Percentiles rank a stretch among this genome's conserved stretches.
Conservation (phyloP, 2,329 filamentous ascomycete species). For the Esteya vermicola region DNA sequence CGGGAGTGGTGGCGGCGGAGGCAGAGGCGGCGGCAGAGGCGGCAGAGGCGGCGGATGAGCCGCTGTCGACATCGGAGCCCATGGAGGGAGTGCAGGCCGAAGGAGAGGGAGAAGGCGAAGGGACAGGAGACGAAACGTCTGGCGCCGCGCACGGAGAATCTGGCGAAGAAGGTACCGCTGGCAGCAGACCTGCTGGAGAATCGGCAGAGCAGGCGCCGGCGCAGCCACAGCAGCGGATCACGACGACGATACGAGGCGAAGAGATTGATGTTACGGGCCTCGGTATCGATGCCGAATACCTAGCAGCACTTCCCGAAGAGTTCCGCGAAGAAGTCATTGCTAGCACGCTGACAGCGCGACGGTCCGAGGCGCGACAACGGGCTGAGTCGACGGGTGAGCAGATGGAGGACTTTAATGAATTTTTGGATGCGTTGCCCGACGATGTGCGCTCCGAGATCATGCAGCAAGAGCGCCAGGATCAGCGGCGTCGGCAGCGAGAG, state of each 20-base stretch:
- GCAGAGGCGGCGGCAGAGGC: constrained; percentile 38
- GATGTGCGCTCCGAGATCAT: constrained; percentile 85
- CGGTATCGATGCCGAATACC: constrained; percentile 86
- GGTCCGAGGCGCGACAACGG: constrained; percentile 59
- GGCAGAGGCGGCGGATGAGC: constrained; percentile 21
- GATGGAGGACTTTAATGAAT: constrained; percentile 80
- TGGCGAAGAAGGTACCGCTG: too few species aligned
- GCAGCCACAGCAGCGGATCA: constrained; percentile 43
- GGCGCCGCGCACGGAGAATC: too few species aligned
- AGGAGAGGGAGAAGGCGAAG: not conserved
- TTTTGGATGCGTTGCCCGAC: constrained; percentile 79
- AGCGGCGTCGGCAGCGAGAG: constrained; percentile 75
- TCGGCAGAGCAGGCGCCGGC: constrained; percentile 3
- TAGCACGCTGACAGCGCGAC: constrained; percentile 70
- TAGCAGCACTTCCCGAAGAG: constrained; percentile 94
- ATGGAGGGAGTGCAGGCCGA: constrained; percentile 37
- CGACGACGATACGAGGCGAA: constrained; percentile 72
- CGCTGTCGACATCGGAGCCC: constrained; percentile 22
- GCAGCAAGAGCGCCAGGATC: constrained; percentile 78
- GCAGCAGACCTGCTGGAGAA: not conserved
- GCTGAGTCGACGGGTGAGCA: constrained; percentile 53
- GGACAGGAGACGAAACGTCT: not conserved
- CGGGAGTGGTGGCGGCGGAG: too few species aligned
- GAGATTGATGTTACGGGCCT: constrained; percentile 88
- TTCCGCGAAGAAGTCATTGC: constrained; percentile 92